A percentile compares a stretch with the other conserved stretches of the same genome.
Evolutionary conservation across 129 eudicot species (phyloP).

Genomic region (Daucus carota): DNA sequence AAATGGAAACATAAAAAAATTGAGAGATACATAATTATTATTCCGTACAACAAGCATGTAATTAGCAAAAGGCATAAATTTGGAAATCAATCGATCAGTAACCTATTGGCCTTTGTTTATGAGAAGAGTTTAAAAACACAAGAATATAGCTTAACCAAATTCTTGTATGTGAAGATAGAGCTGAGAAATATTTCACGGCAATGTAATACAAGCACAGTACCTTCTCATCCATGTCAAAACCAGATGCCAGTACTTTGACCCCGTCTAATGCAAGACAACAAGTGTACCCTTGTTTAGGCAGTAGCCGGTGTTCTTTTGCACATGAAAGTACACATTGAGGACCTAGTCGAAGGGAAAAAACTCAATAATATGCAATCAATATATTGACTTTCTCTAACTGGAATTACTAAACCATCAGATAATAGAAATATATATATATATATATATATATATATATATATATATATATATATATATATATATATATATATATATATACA

Average conservation of each 20-base stretch:
- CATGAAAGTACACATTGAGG: conserved; percentile 92
- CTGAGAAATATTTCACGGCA: conserved; percentile 2
- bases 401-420: neutral
- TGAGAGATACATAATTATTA: neutral
- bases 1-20: neutral
- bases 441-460: no score
- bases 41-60: neutral
- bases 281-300: conserved; percentile 84
- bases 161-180: no score
- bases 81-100: neutral
- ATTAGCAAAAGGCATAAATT: neutral
- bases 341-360: conserved; percentile 38
- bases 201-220: conserved; percentile 27
- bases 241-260: conserved; percentile 76
- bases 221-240: conserved; percentile 76
- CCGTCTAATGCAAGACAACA: conserved; percentile 99
- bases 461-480: no score
- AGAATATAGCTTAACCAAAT: neutral
- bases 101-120: neutral
- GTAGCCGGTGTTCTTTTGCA: conserved; percentile 71
- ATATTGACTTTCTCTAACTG: conserved; percentile 6
- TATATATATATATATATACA: no score
- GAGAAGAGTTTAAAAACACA: neutral
- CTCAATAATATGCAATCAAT: neutral
- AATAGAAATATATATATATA: no score